A percentile compares a stretch with the other conserved stretches of the same genome.
Evolutionary conservation across 2,329 filamentous ascomycete species (phyloP).

Genomic region (Penicillium sp.): DNA sequence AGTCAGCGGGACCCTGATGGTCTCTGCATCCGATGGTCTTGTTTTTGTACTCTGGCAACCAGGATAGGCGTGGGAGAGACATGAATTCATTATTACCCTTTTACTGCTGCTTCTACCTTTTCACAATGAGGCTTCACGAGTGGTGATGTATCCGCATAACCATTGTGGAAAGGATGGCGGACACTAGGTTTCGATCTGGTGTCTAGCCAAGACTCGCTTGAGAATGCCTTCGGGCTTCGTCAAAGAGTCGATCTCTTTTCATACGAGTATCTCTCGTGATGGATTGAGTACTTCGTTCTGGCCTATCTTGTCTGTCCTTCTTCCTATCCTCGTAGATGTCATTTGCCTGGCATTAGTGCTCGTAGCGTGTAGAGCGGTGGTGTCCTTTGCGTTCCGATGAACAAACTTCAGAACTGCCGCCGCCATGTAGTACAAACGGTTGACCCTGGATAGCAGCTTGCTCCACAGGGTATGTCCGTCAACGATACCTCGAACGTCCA

Average conservation of each 20-base stretch:
- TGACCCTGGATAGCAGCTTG: background rate
- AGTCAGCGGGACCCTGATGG: conserved; percentile 22
- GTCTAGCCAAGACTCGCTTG: conserved; percentile 22
- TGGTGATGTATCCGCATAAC: conserved; percentile 56
- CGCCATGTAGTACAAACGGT: too few species aligned
- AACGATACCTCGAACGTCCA: background rate
- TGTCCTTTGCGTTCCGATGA: background rate
- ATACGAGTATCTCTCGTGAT: conserved; percentile 6
- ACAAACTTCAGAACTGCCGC: background rate
- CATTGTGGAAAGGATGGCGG: conserved; percentile 48
- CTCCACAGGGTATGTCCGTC: background rate
- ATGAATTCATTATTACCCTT: conserved; percentile 35
- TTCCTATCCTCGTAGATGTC: conserved; percentile 22
- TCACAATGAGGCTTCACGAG: conserved; percentile 57
- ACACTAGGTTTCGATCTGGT: conserved; percentile 13
- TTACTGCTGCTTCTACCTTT: conserved; percentile 37
- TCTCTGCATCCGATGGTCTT: conserved; percentile 29
- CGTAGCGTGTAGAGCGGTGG: conserved; percentile 11
- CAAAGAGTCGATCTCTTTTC: conserved; percentile 24
- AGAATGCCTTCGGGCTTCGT: conserved; percentile 15
- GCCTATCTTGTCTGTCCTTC: conserved; percentile 26
- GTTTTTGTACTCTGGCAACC: conserved; percentile 37
- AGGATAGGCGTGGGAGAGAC: conserved; percentile 41
- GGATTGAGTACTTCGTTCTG: conserved; percentile 17
- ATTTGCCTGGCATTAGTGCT: conserved; percentile 18